A percentile compares a stretch with the other conserved stretches of the same genome.
These are phyloP conservation scores for Phyllostachys edulis DNA, from an alignment of 176 grass and related monocot species.

Conservation along the genomic window DNA sequence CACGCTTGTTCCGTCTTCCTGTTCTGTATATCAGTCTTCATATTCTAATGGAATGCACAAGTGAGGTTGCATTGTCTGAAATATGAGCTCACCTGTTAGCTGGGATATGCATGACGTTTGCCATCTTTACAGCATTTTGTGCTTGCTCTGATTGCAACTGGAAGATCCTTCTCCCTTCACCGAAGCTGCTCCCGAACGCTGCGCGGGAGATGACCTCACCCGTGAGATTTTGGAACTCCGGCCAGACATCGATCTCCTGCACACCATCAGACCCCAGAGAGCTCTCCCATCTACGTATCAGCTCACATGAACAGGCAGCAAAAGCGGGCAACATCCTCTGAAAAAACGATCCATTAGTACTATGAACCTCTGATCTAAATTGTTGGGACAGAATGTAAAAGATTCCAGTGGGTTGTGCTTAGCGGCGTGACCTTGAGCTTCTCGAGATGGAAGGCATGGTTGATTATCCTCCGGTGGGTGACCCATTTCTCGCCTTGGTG, in stretches of 20 bases:
- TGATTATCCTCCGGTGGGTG: constrained; percentile 62
- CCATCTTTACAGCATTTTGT: constrained; percentile 12
- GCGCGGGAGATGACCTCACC: constrained; percentile 53
- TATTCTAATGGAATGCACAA: background rate
- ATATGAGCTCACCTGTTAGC: constrained; percentile 27
- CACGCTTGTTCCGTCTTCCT: background rate
- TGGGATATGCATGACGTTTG: constrained; percentile 18
- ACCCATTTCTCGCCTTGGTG: constrained; percentile 69
- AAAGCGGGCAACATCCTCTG: constrained; percentile 64
- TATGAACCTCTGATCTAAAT: background rate
- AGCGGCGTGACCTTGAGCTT: constrained; percentile 45
- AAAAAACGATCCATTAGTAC: background rate
- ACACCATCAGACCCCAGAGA: background rate
- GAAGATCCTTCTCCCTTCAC: constrained; percentile 59
- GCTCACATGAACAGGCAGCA: constrained; percentile 27
- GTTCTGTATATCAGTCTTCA: too few relatives aligned
- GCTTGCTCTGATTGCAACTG: constrained; percentile 52
- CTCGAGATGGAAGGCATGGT: constrained; percentile 67
- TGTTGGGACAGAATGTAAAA: background rate
- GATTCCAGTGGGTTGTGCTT: background rate
- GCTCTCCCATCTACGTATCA: constrained; percentile 42
- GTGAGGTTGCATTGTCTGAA: background rate
- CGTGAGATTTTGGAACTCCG: constrained; percentile 51
- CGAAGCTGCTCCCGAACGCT: constrained; percentile 64
- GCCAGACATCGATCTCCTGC: constrained; percentile 60